Evolutionary conservation across 805 yeast genomes (phyloP), one percentile per base, ranked within the genome.

Genomic region (Wickerhamiella parazyma): DNA sequence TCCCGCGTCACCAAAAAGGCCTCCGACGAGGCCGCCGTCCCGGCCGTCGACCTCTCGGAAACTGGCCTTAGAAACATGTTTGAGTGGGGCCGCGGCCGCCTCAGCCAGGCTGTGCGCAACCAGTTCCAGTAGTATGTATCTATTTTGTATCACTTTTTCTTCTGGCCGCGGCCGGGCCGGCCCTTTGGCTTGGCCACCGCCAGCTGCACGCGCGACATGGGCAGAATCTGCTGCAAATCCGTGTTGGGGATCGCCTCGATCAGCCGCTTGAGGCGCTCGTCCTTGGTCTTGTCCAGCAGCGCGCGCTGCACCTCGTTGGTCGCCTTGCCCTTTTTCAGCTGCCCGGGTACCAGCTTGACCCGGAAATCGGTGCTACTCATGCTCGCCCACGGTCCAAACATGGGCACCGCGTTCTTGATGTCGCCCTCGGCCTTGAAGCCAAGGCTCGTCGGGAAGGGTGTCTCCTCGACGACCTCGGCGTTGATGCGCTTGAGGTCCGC

Each of bases 341-440:
- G 67, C 2, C 83, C 83, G 0, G 94, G 87, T 51, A 77, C 82
- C 24, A 89, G 62, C 58, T 89, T 89, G 28, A 83, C 78, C 58
- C 85, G 85, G 62, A 82, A 86, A 55, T 81, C 78, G 59, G 70
- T 74, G 57, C 80, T 80, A 47, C 66, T 70, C 49, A 91, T 59
- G 0, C 96, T 71, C 10, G 73, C 62, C 95, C 95, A 91, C 2
- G 98, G 98, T 0, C 91, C 96, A 68, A 86, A 89, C 16, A 84
- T 76, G 0, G 95, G 93, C 10, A 89, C 71, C 6, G 81, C 75
- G 45, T 76, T 82, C 9, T 67, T 54, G 9, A 82, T 64, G 2
- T 55, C 63, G 55, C 82, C 94, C 1, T 65, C 68, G 22, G 49
- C 48, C 1, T 56, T 53, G 29, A 51, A 52, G 10, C 57, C 41